These are phyloP conservation scores for Besnoitia besnoiti DNA, from an alignment of 169 alveolate species.

Conservation along the genomic window DNA sequence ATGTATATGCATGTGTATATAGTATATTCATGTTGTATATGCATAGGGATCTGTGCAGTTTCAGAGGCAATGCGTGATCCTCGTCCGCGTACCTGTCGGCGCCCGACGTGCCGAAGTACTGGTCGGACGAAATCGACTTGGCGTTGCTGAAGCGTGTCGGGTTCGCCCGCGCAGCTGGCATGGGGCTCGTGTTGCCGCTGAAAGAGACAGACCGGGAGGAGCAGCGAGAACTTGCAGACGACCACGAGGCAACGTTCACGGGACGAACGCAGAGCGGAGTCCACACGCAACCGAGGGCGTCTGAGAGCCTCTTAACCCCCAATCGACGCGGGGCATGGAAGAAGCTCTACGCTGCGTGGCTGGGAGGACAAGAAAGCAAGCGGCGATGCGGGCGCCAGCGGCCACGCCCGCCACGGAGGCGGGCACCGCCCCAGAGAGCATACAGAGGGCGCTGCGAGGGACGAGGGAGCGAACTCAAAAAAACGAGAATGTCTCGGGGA, in stretches of 20 bases:
- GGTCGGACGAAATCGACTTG: constrained; percentile 67
- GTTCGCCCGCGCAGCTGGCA: neutral
- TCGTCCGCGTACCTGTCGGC: neutral
- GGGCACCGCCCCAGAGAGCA: neutral
- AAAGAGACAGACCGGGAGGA: neutral
- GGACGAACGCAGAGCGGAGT: too few species aligned
- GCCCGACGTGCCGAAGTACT: constrained; percentile 4
- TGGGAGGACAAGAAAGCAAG: neutral
- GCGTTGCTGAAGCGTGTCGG: constrained; percentile 62
- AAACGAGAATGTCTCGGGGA: neutral
- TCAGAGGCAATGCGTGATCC: too few species aligned
- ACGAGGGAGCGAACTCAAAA: neutral
- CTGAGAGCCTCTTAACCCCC: too few species aligned
- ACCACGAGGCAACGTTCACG: too few species aligned
- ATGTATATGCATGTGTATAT: too few species aligned
- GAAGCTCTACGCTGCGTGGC: too few species aligned
- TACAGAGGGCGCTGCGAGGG: neutral
- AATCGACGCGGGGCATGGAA: neutral
- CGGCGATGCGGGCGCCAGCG: neutral
- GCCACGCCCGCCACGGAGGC: neutral
- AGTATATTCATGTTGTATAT: too few species aligned
- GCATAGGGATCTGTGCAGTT: too few species aligned
- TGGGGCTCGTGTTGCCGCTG: neutral
- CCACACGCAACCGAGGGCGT: too few species aligned
- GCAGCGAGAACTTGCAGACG: neutral